Conservation (phyloP, 169 alveolate genomes). For the Eimeria sp. region DNA sequence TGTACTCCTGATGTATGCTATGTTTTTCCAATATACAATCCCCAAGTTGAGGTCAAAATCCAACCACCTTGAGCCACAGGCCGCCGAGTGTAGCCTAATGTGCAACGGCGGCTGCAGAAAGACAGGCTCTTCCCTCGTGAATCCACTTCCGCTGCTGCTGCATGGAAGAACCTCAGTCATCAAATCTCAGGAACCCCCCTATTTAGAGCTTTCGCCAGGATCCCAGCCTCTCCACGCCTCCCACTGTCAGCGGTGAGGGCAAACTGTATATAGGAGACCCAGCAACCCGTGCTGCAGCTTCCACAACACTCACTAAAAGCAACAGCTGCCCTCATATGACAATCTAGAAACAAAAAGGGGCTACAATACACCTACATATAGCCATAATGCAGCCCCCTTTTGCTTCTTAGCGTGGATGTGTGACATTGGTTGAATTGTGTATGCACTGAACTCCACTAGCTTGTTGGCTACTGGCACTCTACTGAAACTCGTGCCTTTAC, state of each 20-base stretch:
- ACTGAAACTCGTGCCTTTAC: neutral
- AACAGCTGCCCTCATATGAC: neutral
- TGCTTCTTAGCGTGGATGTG: no score
- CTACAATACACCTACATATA: neutral
- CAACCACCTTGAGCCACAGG: neutral
- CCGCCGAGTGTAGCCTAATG: neutral
- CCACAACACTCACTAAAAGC: neutral
- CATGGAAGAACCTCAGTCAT: neutral
- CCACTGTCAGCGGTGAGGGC: neutral
- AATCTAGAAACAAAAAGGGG: neutral
- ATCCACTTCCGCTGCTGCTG: neutral
- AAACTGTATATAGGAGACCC: neutral
- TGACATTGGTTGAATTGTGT: neutral
- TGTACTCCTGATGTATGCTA: neutral
- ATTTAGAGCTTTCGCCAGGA: neutral
- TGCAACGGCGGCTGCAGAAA: neutral
- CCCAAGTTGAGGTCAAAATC: neutral
- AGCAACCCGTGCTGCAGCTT: neutral
- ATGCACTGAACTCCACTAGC: neutral
- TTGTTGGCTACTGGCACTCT: neutral
- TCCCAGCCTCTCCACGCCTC: neutral
- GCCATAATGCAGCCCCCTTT: no score
- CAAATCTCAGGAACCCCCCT: neutral
- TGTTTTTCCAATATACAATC: neutral
- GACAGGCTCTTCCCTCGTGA: neutral